Conservation (phyloP, 306 rosid genomes). For the Macrotyloma uniflorum region DNA sequence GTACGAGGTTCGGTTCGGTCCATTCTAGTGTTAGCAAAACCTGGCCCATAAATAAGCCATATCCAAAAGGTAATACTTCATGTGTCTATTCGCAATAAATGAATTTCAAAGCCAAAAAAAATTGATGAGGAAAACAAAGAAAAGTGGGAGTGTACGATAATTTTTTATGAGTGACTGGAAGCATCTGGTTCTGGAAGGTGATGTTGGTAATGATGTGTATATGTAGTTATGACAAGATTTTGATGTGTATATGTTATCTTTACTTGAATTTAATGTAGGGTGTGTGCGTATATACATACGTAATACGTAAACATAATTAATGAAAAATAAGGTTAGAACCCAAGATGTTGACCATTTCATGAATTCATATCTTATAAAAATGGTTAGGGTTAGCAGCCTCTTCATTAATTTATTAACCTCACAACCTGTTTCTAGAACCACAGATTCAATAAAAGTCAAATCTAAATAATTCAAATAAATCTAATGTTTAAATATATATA, state of each 20-base stretch:
- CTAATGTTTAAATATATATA: neutral
- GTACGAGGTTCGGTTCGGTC: too few relatives aligned
- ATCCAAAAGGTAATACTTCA: neutral
- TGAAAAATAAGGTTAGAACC: too few relatives aligned
- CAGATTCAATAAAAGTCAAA: neutral
- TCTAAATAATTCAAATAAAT: neutral
- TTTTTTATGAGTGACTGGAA: neutral
- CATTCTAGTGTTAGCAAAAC: neutral
- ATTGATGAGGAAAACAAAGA: neutral
- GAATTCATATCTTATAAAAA: too few relatives aligned
- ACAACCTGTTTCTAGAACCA: neutral
- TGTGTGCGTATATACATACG: neutral
- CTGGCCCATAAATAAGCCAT: too few relatives aligned
- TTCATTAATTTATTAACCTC: neutral
- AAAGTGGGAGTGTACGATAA: neutral
- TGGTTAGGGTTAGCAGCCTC: neutral
- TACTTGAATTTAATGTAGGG: neutral
- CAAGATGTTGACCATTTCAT: constrained; percentile 5
- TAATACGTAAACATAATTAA: neutral
- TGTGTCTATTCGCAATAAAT: too few relatives aligned
- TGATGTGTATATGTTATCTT: neutral
- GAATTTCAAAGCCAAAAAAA: neutral
- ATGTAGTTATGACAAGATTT: neutral
- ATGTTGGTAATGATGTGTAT: neutral
- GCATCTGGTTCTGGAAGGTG: constrained; percentile 1